phyloP scores from a whole-genome alignment of 2,329 filamentous ascomycete species.

The Cladosporium sp. region DNA sequence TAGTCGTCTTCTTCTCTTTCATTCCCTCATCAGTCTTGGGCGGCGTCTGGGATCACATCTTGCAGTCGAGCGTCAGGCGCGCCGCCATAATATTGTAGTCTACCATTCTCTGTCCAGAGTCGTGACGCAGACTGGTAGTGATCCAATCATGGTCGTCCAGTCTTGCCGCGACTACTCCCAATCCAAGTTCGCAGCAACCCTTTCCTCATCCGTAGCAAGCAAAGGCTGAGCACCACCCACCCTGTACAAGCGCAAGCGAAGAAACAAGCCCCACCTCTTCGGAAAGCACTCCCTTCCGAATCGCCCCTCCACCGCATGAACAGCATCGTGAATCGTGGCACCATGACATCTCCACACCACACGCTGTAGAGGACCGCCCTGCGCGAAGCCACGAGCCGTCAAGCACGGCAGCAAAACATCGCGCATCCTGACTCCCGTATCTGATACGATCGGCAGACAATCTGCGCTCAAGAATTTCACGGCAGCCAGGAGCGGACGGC shows the following conservation, averaged over 20 bases:
- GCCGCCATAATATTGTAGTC: too few species aligned
- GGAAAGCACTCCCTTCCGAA: neutral
- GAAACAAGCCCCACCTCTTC: neutral
- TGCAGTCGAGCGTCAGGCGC: too few species aligned
- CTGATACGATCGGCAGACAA: too few species aligned
- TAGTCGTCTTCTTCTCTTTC: neutral
- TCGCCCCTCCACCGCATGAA: neutral
- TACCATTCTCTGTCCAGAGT: neutral
- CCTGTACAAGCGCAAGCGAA: too few species aligned
- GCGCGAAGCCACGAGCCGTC: too few species aligned
- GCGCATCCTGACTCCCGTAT: too few species aligned
- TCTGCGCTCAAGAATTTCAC: too few species aligned
- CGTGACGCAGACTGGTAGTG: neutral
- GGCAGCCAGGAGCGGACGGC: too few species aligned
- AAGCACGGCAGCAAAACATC: too few species aligned
- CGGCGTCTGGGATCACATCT: too few species aligned
- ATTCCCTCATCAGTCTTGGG: neutral
- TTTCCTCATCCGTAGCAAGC: neutral
- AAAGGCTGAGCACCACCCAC: neutral
- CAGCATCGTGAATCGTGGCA: neutral
- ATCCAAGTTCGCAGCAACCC: neutral
- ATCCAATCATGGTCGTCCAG: neutral
- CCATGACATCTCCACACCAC: neutral
- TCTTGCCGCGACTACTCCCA: neutral
- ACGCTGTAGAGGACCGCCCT: too few species aligned